A percentile compares a stretch with the other conserved stretches of the same genome.
Conservation (phyloP, 2,329 filamentous ascomycete genomes). For the Venturia pyrina region DNA sequence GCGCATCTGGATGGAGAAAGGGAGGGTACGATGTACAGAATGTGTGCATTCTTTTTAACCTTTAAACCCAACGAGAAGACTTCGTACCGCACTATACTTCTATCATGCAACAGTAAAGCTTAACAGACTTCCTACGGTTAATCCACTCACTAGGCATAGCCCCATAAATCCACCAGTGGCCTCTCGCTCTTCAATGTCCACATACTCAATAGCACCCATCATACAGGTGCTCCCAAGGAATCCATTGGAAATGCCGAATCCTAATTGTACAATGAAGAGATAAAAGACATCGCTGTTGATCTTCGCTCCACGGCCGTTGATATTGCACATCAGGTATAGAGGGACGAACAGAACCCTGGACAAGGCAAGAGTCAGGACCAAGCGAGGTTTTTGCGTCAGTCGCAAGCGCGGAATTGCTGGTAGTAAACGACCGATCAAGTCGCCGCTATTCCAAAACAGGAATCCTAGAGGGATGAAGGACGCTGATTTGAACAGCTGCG, state of each 20-base stretch:
- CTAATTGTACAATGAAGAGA: constrained; percentile 67
- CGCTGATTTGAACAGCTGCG: constrained; percentile 55
- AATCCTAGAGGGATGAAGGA: constrained; percentile 87
- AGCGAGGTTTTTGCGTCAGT: constrained; percentile 51
- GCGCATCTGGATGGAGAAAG: constrained; percentile 21
- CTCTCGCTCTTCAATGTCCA: constrained; percentile 72
- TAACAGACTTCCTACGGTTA: constrained; percentile 82
- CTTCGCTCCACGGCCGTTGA: constrained; percentile 61
- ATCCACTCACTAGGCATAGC: constrained; percentile 72
- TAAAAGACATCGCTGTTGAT: constrained; percentile 83
- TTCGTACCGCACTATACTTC: too few species aligned
- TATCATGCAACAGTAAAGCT: too few species aligned
- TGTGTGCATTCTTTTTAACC: too few species aligned
- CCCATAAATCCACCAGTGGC: constrained; percentile 93
- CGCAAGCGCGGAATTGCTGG: constrained; percentile 48
- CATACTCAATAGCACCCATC: constrained; percentile 79
- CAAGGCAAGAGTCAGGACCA: constrained; percentile 59
- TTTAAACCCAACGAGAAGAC: too few species aligned
- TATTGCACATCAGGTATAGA: constrained; percentile 82
- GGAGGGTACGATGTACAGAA: too few species aligned
- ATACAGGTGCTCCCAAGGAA: constrained; percentile 81
- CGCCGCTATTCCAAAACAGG: constrained; percentile 87
- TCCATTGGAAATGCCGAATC: constrained; percentile 78
- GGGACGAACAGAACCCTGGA: constrained; percentile 64
- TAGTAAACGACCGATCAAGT: constrained; percentile 64